A percentile compares a stretch with the other conserved stretches of the same genome.
phyloP scores from a whole-genome alignment of 2,329 filamentous ascomycete genomes.

The Fusarium mundagurra region DNA sequence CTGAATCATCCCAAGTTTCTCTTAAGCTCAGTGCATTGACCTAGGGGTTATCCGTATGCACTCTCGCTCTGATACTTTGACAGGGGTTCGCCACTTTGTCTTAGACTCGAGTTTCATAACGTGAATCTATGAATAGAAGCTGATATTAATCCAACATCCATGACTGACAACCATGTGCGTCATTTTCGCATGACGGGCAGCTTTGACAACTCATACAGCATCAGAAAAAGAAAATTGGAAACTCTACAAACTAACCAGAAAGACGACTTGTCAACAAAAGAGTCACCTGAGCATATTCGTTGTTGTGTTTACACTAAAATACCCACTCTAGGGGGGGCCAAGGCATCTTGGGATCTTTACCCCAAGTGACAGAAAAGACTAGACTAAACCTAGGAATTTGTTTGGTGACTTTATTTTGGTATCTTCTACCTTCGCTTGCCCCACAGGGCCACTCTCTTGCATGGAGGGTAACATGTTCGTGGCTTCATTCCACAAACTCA shows the following conservation, averaged over 20 bases:
- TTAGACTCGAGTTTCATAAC: constrained; percentile 20
- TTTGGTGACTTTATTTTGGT: not conserved
- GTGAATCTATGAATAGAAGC: constrained; percentile 21
- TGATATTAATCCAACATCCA: not conserved
- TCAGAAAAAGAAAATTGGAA: not conserved
- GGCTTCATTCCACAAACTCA: constrained; percentile 11
- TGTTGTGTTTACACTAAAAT: constrained; percentile 2
- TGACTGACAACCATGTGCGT: constrained; percentile 6
- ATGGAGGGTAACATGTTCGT: constrained; percentile 27
- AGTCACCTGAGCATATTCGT: constrained; percentile 7
- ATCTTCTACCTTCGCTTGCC: not conserved
- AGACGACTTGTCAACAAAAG: not conserved
- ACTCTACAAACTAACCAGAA: not conserved
- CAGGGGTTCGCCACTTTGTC: constrained; percentile 27
- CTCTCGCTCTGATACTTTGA: not conserved
- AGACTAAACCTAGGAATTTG: rapidly evolving
- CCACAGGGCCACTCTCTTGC: constrained; percentile 10
- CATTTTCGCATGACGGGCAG: not conserved
- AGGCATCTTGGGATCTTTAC: not conserved
- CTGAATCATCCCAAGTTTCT: constrained; percentile 1
- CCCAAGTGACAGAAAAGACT: not conserved
- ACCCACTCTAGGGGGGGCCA: not conserved
- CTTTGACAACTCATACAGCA: constrained; percentile 1
- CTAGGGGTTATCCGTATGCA: not conserved
- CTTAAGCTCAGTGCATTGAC: constrained; percentile 6